Base-by-base conservation (phyloP, 345 rosid genomes). In the Lagerstroemia speciosa region DNA sequence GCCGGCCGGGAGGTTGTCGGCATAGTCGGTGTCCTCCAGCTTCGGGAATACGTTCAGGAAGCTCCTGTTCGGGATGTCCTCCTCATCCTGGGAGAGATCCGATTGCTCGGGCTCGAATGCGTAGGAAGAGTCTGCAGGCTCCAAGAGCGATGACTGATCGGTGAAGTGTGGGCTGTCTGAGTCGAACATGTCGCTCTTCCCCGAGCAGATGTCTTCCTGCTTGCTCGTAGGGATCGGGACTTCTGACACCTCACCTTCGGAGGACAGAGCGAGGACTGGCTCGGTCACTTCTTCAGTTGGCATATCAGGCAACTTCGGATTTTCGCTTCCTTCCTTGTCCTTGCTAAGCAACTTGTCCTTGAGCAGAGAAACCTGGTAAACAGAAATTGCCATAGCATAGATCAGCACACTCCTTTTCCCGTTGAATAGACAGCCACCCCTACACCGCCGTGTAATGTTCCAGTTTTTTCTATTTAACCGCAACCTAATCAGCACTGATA, bases 51-150 rank as follows among this genome's bases (percentile, higher is more conserved):
- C 66, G 72, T 69, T 68, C 50, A 80, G 66, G 26, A 87, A 52
- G 71, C 30, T 71, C 72, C 66, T 83, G 78, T 78, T 71, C 71
- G 80, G 74, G 67, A 69, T 63, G 70, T 86, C 88, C 38, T 81
- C 87, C 69, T 84, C 92, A 5, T 81, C 92, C 52, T 81, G 87
- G 10, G 87, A 83, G 31, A 71, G 64, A 69, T 84, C 91, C 4
- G 87, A 81, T 4, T 83, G 87, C 30, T 84, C 89, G 8, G 78
- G 79, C 55, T 83, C 86, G 67, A 87, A 78, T 15, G 68, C 69
- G 58, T 72, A 75, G 3, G 82, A 80, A 33, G 78, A 78, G 71
- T 83, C 87, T 5, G 72, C 77, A 6, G 81, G 81, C 69, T 81
- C 89, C 58, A 78, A 33, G 41, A 78, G 72, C 8, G 87, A 79